Base-by-base conservation (phyloP, 192 early-diverging fungal species). In the Coemansia sp. region DNA sequence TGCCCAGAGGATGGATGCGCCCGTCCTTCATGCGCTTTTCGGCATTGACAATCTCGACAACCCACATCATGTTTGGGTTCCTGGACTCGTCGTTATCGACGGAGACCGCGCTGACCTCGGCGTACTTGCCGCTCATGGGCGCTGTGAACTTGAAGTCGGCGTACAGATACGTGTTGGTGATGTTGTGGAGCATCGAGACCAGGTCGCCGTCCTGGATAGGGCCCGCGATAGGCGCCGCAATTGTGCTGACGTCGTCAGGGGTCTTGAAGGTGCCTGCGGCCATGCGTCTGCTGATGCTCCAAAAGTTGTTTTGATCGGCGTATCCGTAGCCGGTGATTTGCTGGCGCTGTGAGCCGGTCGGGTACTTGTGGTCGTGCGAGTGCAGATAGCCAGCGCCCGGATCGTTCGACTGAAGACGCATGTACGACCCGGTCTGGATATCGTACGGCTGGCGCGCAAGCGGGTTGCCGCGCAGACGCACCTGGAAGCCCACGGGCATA, bases 291-390 rank as follows among this genome's bases (percentile, higher is more conserved):
- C 85, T 76, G 25, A 84, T 82, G 18, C 38, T 56, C 88, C 89
- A 99, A 49, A 87, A 68, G 76, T 96, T 96, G 83, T 99, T 99
- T 20, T 77, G 76, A 70, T 99, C 97, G 48, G 76, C 73, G 67
- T 93, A 88, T n/a, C 86, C 87, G 57, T 94, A 94, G 51, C 90
- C 89, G 7, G 89, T 88, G 66, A 94, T 85, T 72, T 93, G 86
- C 83, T 95, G 90, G 56, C 91, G 88, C 71, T 88, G 82, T 63
- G 76, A 85, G 0, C 89, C 90, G 58, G 86, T 76, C 4, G 76
- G 76, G 49, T 89, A 86, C 18, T 71, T 74, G 71, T 93, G 91
- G 4, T 79, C 77, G 71, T 93, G 91, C 33, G 84, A 85, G 51
- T 85, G 84, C 63, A 85, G 61, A 50, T 69, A 83, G 48, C 84